Conservation (phyloP, 352 stramenopile genomes). For the Thalassiosira exigua region DNA sequence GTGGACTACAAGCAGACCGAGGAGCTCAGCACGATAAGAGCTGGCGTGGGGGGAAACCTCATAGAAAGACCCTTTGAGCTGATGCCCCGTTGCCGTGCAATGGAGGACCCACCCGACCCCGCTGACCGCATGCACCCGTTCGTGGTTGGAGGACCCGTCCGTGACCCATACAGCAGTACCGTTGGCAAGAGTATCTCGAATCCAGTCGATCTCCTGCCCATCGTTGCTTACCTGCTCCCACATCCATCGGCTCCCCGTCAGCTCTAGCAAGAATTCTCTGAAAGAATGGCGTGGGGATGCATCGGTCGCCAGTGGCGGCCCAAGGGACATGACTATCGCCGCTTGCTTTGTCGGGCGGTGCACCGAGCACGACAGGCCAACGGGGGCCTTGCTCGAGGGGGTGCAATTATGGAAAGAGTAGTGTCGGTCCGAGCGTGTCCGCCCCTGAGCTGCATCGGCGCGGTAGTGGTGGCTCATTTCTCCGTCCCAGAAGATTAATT, state of each 20-base stretch:
- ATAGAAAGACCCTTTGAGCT: neutral
- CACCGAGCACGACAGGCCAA: neutral
- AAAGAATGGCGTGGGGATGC: too few species aligned
- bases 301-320: neutral
- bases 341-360: neutral
- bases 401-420: too few species aligned
- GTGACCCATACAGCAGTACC: conserved; percentile 7
- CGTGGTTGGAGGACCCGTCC: conserved; percentile 24
- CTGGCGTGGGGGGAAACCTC: neutral
- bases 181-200: neutral
- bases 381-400: neutral
- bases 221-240: neutral
- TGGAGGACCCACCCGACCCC: conserved; percentile 17
- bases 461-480: neutral
- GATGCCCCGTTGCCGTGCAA: neutral
- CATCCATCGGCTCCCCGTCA: neutral
- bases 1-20: neutral
- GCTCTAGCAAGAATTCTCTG: neutral
- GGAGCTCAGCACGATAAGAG: neutral
- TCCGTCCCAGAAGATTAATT: neutral
- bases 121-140: neutral
- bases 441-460: too few species aligned
- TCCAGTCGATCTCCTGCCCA: neutral
- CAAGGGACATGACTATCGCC: neutral
- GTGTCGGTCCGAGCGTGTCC: too few species aligned